These are phyloP conservation scores for Streptanthus diversifolius DNA, from an alignment of 345 rosid species.

Conservation along the genomic window DNA sequence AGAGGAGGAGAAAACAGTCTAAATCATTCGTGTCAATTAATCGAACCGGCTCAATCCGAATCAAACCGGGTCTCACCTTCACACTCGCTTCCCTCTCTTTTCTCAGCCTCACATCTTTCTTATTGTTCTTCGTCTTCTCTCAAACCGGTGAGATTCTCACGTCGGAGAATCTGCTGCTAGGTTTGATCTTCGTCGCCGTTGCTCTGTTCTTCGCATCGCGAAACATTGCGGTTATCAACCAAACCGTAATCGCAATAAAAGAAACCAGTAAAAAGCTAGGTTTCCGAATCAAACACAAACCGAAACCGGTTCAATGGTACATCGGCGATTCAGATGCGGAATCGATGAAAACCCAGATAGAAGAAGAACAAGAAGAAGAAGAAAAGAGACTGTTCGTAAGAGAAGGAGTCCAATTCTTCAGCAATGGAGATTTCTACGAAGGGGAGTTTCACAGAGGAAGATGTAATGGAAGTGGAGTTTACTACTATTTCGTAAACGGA, in stretches of 20 bases:
- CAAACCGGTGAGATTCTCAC: slow-evolving; percentile 54
- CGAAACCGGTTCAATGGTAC: slow-evolving; percentile 74
- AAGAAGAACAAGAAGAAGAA: slow-evolving; percentile 8
- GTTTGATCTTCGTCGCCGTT: slow-evolving; percentile 68
- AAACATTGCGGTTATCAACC: slow-evolving; percentile 62
- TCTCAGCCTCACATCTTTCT: slow-evolving; percentile 44
- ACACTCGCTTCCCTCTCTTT: slow-evolving; percentile 56
- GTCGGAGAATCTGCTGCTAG: slow-evolving; percentile 76
- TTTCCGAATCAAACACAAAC: slow-evolving; percentile 34
- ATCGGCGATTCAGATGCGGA: slow-evolving; percentile 54
- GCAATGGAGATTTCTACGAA: slow-evolving; percentile 89
- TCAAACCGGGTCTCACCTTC: slow-evolving; percentile 48
- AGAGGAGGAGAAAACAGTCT: slow-evolving; percentile 19
- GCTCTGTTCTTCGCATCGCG: slow-evolving; percentile 73
- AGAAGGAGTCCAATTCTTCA: slow-evolving; percentile 82
- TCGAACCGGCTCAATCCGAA: slow-evolving; percentile 40
- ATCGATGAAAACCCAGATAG: not conserved
- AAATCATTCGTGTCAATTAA: slow-evolving; percentile 41
- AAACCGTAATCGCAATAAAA: slow-evolving; percentile 41
- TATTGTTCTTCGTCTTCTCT: slow-evolving; percentile 45
- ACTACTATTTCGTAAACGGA: slow-evolving; percentile 67
- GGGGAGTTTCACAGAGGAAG: slow-evolving; percentile 84
- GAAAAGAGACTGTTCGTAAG: slow-evolving; percentile 35
- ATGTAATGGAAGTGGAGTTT: slow-evolving; percentile 93
- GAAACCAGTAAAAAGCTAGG: slow-evolving; percentile 41